Evolutionary conservation across 2,329 filamentous ascomycete species (phyloP), one percentile per base, ranked within the genome.

Genomic region (Podosphaera fusca): DNA sequence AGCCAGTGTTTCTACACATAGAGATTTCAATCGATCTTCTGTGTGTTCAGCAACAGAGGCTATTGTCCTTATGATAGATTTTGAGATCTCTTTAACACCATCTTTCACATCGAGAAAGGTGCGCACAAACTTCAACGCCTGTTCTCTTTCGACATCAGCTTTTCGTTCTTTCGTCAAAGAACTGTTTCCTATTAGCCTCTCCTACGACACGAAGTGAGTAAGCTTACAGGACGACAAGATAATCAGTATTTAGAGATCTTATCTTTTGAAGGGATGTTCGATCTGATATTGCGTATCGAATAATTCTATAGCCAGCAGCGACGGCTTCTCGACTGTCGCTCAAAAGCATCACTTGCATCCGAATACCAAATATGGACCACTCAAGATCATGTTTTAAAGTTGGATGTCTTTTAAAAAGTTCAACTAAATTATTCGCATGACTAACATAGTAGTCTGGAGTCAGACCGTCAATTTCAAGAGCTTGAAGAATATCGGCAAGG

Each of bases 251-350:
- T 29, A 96, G 73, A 12, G 78, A 77, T 57, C 90, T 81, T 60
- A 98, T 95, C 55, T 83, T 95, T 67, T 86, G 85, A 31, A 98
- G 75, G 2, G 92, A 98, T 52, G 82, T 82, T 38, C 88, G 76
- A 67, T 98, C 92, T 9, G 90, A 94, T 62, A 98, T 92, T 55
- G 90, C 86, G 70, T 96, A 94, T 68, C 92, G 80, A 59, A 88
- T 89, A 70, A 96, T 84, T 60, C 92, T 79, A 69, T 96, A 98
- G 1, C 87, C 92, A 49, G 92, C 87, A 33, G 92, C 92, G 31
- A 95, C 87, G 9, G 96, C 90, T 71, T 98, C 94, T 62, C 90
- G 81, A 68, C 86, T 95, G 63, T 95, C 90, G 66, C 90, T 95
- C 58, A 98, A 74, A 30, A 98, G 81, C 87, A 98, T 94, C 63